Conservation (phyloP, 2,329 filamentous ascomycete species). For the Conoideocrella luteorostrata region DNA sequence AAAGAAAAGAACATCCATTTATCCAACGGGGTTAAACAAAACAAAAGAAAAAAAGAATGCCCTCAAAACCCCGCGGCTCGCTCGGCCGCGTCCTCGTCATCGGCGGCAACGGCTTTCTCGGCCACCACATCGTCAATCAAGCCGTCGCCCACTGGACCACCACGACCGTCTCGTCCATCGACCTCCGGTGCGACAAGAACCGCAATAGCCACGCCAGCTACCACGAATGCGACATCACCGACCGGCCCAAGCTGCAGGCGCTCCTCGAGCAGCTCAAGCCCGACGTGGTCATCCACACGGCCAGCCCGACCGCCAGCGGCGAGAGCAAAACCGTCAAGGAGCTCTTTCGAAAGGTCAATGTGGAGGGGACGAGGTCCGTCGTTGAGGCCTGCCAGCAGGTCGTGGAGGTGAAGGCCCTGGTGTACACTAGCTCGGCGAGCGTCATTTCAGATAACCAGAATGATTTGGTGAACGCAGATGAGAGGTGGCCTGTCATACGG, state of each 20-base stretch:
- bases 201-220: conserved; percentile 55
- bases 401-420: conserved; percentile 62
- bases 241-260: conserved; percentile 50
- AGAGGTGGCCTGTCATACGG: conserved; percentile 70
- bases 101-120: conserved; percentile 78
- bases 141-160: conserved; percentile 50
- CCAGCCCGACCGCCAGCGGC: conserved; percentile 59
- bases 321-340: conserved; percentile 47
- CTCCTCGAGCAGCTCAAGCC: conserved; percentile 64
- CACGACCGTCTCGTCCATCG: conserved; percentile 59
- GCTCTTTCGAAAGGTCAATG: conserved; percentile 75
- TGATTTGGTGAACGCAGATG: conserved; percentile 79
- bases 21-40: conserved; percentile 6
- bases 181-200: conserved; percentile 66
- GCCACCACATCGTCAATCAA: conserved; percentile 73
- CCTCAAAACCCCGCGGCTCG: conserved; percentile 24
- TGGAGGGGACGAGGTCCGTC: conserved; percentile 75
- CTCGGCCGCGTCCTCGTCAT: conserved; percentile 71
- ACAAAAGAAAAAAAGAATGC: conserved; percentile 16
- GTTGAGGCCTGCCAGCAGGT: conserved; percentile 61
- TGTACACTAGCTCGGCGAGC: conserved; percentile 87
- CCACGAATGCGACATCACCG: conserved; percentile 73
- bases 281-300: conserved; percentile 86
- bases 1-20: too few relatives aligned
- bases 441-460: conserved; percentile 75